These are phyloP conservation scores for Suhomyces coccinellae DNA, from an alignment of 1,139 yeast species.

Conservation along the genomic window DNA sequence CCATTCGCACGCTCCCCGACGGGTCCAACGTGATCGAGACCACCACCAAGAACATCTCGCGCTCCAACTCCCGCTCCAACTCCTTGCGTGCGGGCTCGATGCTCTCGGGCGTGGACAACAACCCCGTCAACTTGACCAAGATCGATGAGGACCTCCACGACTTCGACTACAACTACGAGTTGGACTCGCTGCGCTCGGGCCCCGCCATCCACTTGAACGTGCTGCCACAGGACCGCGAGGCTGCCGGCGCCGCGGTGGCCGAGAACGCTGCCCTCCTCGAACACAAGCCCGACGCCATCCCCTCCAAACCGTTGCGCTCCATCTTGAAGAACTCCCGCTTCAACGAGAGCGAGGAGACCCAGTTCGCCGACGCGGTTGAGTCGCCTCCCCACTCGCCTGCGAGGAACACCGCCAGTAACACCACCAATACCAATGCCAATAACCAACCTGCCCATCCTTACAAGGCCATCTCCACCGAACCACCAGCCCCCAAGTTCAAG, in stretches of 20 bases:
- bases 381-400: not conserved
- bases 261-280: slow-evolving; percentile 11
- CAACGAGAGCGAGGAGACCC: slow-evolving; percentile 14
- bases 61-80: slow-evolving; percentile 37
- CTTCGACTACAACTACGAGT: slow-evolving; percentile 44
- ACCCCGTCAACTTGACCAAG: slow-evolving; percentile 32
- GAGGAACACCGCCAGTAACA: too few relatives aligned
- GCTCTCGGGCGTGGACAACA: slow-evolving; percentile 16
- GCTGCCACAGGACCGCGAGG: not conserved
- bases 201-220: slow-evolving; percentile 9
- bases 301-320: slow-evolving; percentile 31
- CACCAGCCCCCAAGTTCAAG: slow-evolving; percentile 6
- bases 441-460: slow-evolving; percentile 11
- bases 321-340: slow-evolving; percentile 31
- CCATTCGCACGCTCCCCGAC: slow-evolving; percentile 43
- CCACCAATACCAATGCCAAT: too few relatives aligned
- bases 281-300: slow-evolving; percentile 2
- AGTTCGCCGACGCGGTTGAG: slow-evolving; percentile 14
- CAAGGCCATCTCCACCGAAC: slow-evolving; percentile 9
- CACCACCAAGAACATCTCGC: slow-evolving; percentile 44
- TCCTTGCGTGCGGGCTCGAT: slow-evolving; percentile 30
- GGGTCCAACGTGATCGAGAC: slow-evolving; percentile 50
- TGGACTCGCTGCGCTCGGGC: slow-evolving; percentile 21
- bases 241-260: not conserved
- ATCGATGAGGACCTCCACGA: slow-evolving; percentile 49